Evolutionary conservation across 192 early-diverging fungal genomes (phyloP).

Genomic region (Coemansia biformis): DNA sequence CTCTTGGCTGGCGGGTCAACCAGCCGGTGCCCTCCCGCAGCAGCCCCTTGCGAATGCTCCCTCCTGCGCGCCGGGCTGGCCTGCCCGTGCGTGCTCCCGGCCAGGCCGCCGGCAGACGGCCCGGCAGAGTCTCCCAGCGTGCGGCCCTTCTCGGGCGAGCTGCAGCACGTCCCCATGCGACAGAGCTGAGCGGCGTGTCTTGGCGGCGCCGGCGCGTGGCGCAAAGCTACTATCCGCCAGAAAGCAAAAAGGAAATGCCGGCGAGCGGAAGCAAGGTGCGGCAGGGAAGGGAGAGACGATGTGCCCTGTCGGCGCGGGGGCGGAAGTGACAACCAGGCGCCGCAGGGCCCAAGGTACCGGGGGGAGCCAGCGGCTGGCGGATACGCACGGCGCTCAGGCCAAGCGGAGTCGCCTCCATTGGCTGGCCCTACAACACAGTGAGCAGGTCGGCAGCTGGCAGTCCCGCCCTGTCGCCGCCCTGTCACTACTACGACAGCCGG

Average conservation of each 20-base stretch:
- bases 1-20: not conserved
- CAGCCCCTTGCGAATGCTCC: not conserved
- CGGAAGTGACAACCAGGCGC: too few species aligned
- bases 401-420: too few species aligned
- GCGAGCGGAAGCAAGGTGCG: not conserved
- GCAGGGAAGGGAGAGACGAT: not conserved
- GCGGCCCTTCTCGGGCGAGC: slow-evolving; percentile 7
- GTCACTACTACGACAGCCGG: too few species aligned
- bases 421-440: too few species aligned
- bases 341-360: too few species aligned
- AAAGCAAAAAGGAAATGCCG: slow-evolving; percentile 7
- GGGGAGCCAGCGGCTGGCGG: too few species aligned
- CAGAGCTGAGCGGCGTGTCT: not conserved
- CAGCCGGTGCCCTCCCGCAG: not conserved
- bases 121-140: slow-evolving; percentile 1
- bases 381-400: too few species aligned
- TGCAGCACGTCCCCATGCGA: slow-evolving; percentile 18
- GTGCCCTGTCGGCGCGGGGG: too few species aligned
- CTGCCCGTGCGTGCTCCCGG: not conserved
- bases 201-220: too few species aligned
- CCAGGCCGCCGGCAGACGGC: not conserved
- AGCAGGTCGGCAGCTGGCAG: too few species aligned
- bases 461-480: too few species aligned
- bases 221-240: too few species aligned
- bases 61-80: not conserved